A percentile compares a stretch with the other conserved stretches of the same genome.
These are phyloP conservation scores for Phaeolepiota aurea DNA, from an alignment of 768 basidiomycete genomes.

Conservation along the genomic window DNA sequence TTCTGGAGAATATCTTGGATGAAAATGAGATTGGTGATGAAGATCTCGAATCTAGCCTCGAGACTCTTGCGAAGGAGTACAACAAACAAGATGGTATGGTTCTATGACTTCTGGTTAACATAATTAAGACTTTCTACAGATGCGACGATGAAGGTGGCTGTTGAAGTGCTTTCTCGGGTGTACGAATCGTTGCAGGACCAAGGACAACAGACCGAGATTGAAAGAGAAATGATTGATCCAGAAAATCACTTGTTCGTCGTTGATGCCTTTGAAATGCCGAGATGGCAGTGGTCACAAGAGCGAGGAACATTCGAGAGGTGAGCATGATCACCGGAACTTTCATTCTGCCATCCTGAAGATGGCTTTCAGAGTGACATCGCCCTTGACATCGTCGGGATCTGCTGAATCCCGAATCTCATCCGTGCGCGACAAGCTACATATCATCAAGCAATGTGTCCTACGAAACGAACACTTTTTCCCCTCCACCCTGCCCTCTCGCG, in stretches of 20 bases:
- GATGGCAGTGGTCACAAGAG: constrained; percentile 86
- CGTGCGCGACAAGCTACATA: constrained; percentile 76
- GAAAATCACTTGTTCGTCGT: constrained; percentile 78
- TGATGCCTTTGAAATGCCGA: constrained; percentile 93
- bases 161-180: constrained; percentile 58
- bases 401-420: constrained; percentile 76
- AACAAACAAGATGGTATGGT: constrained; percentile 78
- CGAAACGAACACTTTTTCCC: constrained; percentile 98
- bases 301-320: constrained; percentile 86
- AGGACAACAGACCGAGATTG: constrained; percentile 37
- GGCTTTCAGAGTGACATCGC: constrained; percentile 35
- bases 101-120: no score
- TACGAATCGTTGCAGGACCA: constrained; percentile 70
- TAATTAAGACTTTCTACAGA: no score
- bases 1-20: constrained; percentile 64
- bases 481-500: constrained; percentile 83
- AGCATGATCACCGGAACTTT: constrained; percentile 9
- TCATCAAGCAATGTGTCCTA: constrained; percentile 89
- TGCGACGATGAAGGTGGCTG: constrained; percentile 75
- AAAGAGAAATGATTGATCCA: constrained; percentile 66
- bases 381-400: constrained; percentile 70
- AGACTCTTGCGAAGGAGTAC: constrained; percentile 78
- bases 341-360: constrained; percentile 5
- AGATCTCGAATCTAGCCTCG: constrained; percentile 67
- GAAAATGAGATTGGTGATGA: constrained; percentile 63